A percentile compares a stretch with the other conserved stretches of the same genome.
Conservation (phyloP, 164 flowering plant genomes). For the Vitis riparia region DNA sequence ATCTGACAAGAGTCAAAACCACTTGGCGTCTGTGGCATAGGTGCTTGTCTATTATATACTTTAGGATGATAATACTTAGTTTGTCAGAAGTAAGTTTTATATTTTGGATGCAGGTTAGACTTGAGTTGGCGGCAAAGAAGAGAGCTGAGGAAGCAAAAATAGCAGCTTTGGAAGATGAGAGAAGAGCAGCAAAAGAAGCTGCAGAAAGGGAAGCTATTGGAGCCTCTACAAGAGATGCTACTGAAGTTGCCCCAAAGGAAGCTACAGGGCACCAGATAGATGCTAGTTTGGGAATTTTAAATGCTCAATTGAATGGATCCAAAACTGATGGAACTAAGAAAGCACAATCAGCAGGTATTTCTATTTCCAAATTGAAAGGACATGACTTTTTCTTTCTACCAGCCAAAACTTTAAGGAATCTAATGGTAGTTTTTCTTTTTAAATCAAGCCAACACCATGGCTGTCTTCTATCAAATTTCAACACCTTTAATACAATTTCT, state of each 20-base stretch:
- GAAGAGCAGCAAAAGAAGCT: constrained; percentile 63
- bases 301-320: constrained; percentile 14
- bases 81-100: not conserved
- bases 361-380: not conserved
- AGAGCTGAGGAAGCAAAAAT: constrained; percentile 62
- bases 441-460: not conserved
- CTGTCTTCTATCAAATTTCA: not conserved
- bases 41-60: too few species aligned
- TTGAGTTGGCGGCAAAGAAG: constrained; percentile 10
- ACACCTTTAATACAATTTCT: not conserved
- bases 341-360: constrained; percentile 40
- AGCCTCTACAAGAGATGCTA: constrained; percentile 18
- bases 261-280: constrained; percentile 6
- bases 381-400: too few species aligned
- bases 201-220: constrained; percentile 51
- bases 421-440: not conserved
- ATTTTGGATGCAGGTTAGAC: constrained; percentile 45
- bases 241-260: constrained; percentile 20
- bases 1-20: not conserved
- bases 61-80: too few species aligned
- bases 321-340: constrained; percentile 22
- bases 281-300: not conserved
- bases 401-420: too few species aligned
- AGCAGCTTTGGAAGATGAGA: constrained; percentile 70
- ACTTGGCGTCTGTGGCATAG: too few species aligned